A percentile compares a stretch with the other conserved stretches of the same genome.
These are phyloP conservation scores for Hirsutella thompsonii DNA, from an alignment of 2,329 filamentous ascomycete species.

Conservation along the genomic window DNA sequence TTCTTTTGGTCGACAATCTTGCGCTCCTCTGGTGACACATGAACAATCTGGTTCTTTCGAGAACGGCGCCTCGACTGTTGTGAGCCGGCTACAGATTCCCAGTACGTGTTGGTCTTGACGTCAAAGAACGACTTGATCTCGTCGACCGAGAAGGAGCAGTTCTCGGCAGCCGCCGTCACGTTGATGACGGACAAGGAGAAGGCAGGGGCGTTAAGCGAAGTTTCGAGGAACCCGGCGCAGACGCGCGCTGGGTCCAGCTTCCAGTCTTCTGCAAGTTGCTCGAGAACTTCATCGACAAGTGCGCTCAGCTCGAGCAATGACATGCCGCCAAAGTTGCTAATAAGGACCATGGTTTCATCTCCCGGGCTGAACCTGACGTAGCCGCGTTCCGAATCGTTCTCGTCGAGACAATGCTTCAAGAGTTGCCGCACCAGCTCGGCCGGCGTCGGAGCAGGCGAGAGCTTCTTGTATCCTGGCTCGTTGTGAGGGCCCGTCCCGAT, in stretches of 20 bases:
- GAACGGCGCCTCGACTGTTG: conserved; percentile 23
- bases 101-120: conserved; percentile 42
- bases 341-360: conserved; percentile 38
- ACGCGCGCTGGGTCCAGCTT: conserved; percentile 39
- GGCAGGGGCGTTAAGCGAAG: conserved; percentile 57
- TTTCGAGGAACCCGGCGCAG: conserved; percentile 53
- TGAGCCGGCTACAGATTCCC: conserved; percentile 37
- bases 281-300: conserved; percentile 37
- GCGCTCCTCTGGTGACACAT: conserved; percentile 18
- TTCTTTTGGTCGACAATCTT: conserved; percentile 22
- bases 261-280: conserved; percentile 34
- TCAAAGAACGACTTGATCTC: conserved; percentile 55
- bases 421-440: conserved; percentile 41
- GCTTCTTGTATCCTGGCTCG: conserved; percentile 46
- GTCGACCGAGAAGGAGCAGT: conserved; percentile 30
- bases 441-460: conserved; percentile 36
- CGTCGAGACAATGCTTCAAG: conserved; percentile 46
- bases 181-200: conserved; percentile 58
- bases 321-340: conserved; percentile 49
- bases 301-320: conserved; percentile 44
- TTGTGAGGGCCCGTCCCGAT: conserved; percentile 57
- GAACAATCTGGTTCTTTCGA: conserved; percentile 30
- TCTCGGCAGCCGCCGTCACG: conserved; percentile 31
- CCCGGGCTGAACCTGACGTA: conserved; percentile 33
- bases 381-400: conserved; percentile 33